Percentiles rank a stretch among this genome's conserved stretches.
Conservation (phyloP, 331 rosid genomes). For the Telfairia occidentalis region DNA sequence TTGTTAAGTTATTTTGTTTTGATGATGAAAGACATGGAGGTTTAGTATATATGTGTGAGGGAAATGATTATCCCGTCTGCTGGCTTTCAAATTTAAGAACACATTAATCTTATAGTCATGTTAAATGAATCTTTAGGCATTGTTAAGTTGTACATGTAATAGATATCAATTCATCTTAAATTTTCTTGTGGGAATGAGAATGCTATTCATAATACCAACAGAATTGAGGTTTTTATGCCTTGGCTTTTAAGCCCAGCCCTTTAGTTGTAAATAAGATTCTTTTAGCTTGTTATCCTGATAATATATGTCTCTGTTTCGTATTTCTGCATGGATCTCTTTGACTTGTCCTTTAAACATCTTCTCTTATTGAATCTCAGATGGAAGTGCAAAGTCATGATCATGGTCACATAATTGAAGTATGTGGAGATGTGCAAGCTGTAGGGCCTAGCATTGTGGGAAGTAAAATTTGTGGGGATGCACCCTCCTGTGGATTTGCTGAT, state of each 20-base stretch:
- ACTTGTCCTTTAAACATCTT: neutral
- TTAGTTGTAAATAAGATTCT: neutral
- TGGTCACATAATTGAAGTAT: slow-evolving; percentile 32
- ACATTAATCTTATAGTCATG: neutral
- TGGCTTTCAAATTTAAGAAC: neutral
- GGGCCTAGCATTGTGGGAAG: slow-evolving; percentile 21
- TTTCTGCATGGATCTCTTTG: neutral
- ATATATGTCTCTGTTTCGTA: neutral
- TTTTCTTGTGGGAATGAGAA: neutral
- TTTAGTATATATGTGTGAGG: neutral
- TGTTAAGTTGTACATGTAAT: neutral
- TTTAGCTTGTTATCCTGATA: neutral
- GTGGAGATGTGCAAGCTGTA: slow-evolving; percentile 27
- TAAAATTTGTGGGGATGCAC: slow-evolving; percentile 46
- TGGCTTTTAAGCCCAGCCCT: neutral
- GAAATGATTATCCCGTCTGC: neutral
- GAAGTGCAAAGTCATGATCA: slow-evolving; percentile 30
- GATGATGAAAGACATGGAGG: neutral
- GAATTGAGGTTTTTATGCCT: neutral
- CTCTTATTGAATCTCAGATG: slow-evolving; percentile 31
- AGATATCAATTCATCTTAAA: neutral
- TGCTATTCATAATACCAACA: neutral
- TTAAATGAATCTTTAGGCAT: neutral
- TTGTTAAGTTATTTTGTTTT: neutral
- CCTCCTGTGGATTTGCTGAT: slow-evolving; percentile 48